phyloP scores from a whole-genome alignment of 331 rosid species.

The Rhamnella rubrinervis region DNA sequence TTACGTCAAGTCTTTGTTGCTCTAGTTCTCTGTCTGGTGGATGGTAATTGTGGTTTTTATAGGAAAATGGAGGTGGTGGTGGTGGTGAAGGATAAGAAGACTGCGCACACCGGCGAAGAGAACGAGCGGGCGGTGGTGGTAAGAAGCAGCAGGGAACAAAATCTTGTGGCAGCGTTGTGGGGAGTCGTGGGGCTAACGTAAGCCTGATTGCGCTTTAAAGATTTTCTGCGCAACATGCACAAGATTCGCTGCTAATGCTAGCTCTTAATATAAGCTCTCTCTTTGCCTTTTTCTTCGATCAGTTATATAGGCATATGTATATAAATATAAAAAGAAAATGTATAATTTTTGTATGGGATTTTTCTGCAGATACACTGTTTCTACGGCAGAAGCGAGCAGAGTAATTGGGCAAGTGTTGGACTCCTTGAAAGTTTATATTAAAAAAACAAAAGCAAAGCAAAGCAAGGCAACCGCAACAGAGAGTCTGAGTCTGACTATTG shows the following conservation, averaged over 20 bases:
- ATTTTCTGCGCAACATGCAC: slow-evolving; percentile 62
- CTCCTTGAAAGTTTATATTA: not conserved
- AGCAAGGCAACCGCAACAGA: not conserved
- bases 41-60: slow-evolving; percentile 5
- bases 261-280: slow-evolving; percentile 4
- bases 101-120: slow-evolving; percentile 21
- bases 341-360: not conserved
- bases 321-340: not conserved
- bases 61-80: not conserved
- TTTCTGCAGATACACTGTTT: no score
- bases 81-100: slow-evolving; percentile 20
- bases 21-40: not conserved
- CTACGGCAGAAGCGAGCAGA: no score
- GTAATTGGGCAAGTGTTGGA: no score
- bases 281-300: not conserved
- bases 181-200: slow-evolving; percentile 44
- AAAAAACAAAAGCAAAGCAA: not conserved
- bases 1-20: not conserved
- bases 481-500: not conserved
- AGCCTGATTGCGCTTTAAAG: slow-evolving; percentile 62
- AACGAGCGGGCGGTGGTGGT: not conserved
- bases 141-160: slow-evolving; percentile 33
- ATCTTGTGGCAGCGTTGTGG: slow-evolving; percentile 50
- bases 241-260: slow-evolving; percentile 11
- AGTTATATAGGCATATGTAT: not conserved